Evolutionary conservation across 1,284 basidiomycete genomes (phyloP), one percentile per base, ranked within the genome.

Genomic region (Sporisorium exsertum): DNA sequence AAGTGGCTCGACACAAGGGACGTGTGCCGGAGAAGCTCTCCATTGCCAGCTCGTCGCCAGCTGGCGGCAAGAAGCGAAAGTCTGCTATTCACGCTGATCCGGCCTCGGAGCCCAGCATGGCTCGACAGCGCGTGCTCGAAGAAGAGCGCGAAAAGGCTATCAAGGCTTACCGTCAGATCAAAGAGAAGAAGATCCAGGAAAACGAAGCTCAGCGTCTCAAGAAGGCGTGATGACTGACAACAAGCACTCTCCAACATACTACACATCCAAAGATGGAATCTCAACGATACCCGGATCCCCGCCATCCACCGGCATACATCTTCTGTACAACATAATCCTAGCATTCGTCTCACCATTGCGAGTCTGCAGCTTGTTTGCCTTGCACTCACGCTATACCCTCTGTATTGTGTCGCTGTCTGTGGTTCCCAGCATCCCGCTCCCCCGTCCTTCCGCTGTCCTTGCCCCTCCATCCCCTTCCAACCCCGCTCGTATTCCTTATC

Each of bases 91-190:
- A 42, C 32, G 22, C 7, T 27, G 56, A 58, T 7, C 33, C 46
- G 2, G 49, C 42, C 4, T 15, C 58, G 18, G 52, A 77, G 64
- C 79, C 72, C n/a, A 81, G 78, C 67, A 71, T 76, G 65, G 80
- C 79, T 22, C 60, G 80, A 37, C 79, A 82, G 54, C 67, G 70
- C 10, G 74, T 82, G 24, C 73, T 81, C 26, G 77, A 80, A 35
- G 72, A 80, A 45, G 81, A 82, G 67, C 68, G 75, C 29, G 52
- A 80, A 26, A 74, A 72, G 40, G 79, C 65, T 33, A 77, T 83
- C 62, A 63, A 70, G 37, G 64, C 70, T n/a, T 83, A 83, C 52
- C 75, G 81, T 2, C 64, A 70, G 67, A 60, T 62, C 60, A 83
- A 83, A 56, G 70, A 78, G 61, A 71, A 72, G 62, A 72, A 71